phyloP scores from a whole-genome alignment of 768 basidiomycete genomes.

The Neoboletus subvelutipes region DNA sequence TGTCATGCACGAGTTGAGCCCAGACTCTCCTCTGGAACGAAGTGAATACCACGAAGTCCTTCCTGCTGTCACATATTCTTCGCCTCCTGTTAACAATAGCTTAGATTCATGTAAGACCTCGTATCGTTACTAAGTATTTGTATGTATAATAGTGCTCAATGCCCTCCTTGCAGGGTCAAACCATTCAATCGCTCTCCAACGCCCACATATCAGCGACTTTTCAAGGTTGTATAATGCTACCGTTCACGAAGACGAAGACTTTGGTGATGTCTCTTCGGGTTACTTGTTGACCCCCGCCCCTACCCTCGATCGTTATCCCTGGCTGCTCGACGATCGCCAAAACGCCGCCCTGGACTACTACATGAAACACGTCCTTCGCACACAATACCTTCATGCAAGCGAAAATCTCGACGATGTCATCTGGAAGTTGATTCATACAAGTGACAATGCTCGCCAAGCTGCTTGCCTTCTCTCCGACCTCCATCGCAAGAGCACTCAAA shows the following conservation, averaged over 20 bases:
- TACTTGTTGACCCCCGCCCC: constrained; percentile 12
- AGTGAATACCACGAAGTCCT: constrained; percentile 31
- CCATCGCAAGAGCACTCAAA: constrained; percentile 39
- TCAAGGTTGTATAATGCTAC: constrained; percentile 18
- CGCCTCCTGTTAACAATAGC: constrained; percentile 47
- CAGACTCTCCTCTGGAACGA: constrained; percentile 34
- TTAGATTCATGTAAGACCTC: constrained; percentile 72
- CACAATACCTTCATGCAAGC: constrained; percentile 72
- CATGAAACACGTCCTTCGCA: constrained; percentile 57
- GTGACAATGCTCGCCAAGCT: constrained; percentile 51
- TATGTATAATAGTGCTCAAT: constrained; percentile 68
- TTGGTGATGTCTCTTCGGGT: constrained; percentile 23
- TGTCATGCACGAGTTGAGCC: constrained; percentile 31
- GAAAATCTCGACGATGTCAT: constrained; percentile 46
- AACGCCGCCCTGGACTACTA: constrained; percentile 42
- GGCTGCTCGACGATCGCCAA: constrained; percentile 18
- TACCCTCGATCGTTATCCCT: constrained; percentile 13
- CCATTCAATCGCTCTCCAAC: constrained; percentile 26
- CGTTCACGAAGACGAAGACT: constrained; percentile 18
- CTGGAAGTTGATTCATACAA: constrained; percentile 47
- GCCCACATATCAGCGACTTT: constrained; percentile 30
- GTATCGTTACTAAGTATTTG: constrained; percentile 69
- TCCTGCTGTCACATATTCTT: constrained; percentile 29
- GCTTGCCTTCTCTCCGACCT: constrained; percentile 63
- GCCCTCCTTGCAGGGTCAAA: constrained; percentile 51